phyloP scores from a whole-genome alignment of 371 early-diverging fungal species.

The Syncephalastrum contaminatum region DNA sequence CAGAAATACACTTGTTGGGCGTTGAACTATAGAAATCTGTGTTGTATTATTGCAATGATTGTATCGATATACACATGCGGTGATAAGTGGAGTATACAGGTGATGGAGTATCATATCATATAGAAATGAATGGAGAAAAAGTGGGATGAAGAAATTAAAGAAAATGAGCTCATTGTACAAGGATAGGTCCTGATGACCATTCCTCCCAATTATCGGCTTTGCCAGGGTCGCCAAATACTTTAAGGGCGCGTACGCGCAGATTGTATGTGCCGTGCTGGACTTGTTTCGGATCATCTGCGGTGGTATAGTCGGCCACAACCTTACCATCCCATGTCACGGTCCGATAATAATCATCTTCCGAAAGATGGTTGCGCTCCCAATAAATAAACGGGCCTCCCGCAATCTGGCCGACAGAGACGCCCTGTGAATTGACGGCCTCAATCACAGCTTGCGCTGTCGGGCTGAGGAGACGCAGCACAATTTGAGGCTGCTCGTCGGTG shows the following conservation, averaged over 20 bases:
- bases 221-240: constrained; percentile 11
- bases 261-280: constrained; percentile 9
- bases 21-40: too few relatives aligned
- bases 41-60: too few relatives aligned
- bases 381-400: constrained; percentile 17
- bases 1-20: too few relatives aligned
- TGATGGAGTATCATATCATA: too few relatives aligned
- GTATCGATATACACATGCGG: too few relatives aligned
- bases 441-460: constrained; percentile 12
- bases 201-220: constrained; percentile 9
- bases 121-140: too few relatives aligned
- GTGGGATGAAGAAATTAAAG: too few relatives aligned
- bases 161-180: constrained; percentile 5
- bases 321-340: constrained; percentile 19
- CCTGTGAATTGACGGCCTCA: constrained; percentile 10
- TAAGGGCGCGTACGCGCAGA: constrained; percentile 11
- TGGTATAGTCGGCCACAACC: constrained; percentile 4
- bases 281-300: constrained; percentile 4
- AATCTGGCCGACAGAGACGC: constrained; percentile 12
- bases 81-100: too few relatives aligned
- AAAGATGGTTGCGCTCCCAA: constrained; percentile 22
- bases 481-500: constrained; percentile 7
- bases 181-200: constrained; percentile 19
- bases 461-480: constrained; percentile 22
- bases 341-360: constrained; percentile 1